Evolutionary conservation across 1,284 basidiomycete species (phyloP).

Genomic region (Malassezia sympodialis): DNA sequence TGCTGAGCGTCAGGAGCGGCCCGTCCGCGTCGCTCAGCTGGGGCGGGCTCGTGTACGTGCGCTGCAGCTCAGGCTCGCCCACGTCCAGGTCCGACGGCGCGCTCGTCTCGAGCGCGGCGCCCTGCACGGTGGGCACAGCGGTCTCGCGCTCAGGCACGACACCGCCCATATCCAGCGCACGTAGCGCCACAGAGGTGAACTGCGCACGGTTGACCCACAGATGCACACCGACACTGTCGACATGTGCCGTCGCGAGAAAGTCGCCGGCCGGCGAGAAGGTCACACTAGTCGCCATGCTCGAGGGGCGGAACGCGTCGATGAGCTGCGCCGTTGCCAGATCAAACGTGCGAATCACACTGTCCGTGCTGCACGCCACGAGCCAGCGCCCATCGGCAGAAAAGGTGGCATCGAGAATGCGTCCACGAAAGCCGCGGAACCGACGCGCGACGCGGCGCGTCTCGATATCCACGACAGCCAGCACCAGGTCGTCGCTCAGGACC

Average conservation of each 20-base stretch:
- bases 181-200: constrained; percentile 73
- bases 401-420: constrained; percentile 33
- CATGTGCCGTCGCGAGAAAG: constrained; percentile 87
- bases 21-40: constrained; percentile 50
- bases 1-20: constrained; percentile 65
- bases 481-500: constrained; percentile 71
- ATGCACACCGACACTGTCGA: constrained; percentile 84
- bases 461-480: constrained; percentile 76
- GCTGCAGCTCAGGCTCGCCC: constrained; percentile 30
- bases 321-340: constrained; percentile 85
- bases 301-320: constrained; percentile 81
- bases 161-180: constrained; percentile 65
- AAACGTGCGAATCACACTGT: constrained; percentile 86
- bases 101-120: constrained; percentile 62
- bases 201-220: constrained; percentile 96
- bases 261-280: constrained; percentile 89
- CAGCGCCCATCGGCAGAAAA: constrained; percentile 91
- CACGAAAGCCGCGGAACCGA: constrained; percentile 56
- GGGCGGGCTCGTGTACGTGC: constrained; percentile 28
- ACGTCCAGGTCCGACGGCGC: constrained; percentile 16
- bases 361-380: constrained; percentile 77
- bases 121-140: constrained; percentile 72
- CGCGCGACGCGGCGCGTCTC: constrained; percentile 79
- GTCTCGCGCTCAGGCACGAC: constrained; percentile 50
- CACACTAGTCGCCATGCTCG: constrained; percentile 79